Evolutionary conservation across 2,329 filamentous ascomycete species (phyloP), one percentile per base, ranked within the genome.

Genomic region (Knufia fluminis): DNA sequence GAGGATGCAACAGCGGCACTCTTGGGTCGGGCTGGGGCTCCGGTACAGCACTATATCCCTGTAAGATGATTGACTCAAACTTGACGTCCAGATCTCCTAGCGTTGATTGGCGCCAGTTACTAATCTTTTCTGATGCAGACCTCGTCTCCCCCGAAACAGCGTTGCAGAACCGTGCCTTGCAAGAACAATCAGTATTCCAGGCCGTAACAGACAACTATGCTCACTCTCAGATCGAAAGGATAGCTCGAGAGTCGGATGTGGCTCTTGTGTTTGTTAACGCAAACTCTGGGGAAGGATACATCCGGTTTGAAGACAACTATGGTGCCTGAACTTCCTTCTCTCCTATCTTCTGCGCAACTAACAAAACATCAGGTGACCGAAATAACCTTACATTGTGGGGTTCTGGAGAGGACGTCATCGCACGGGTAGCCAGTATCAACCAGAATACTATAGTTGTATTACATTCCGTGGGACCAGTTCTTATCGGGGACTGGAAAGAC

Each of bases 321-420:
- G 91, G 92, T 51, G 92, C n/a, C n/a, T n/a, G n/a, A n/a, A n/a
- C n/a, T n/a, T n/a, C n/a, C n/a, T n/a, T n/a, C n/a, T n/a, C n/a
- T n/a, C n/a, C n/a, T n/a, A n/a, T n/a, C n/a, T n/a, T n/a, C n/a
- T n/a, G n/a, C n/a, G n/a, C n/a, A n/a, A n/a, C n/a, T n/a, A n/a
- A n/a, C n/a, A n/a, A n/a, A n/a, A n/a, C n/a, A n/a, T n/a, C n/a
- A n/a, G n/a, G n/a, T n/a, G n/a, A 97, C 66, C 83, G 92, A 47
- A 89, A 90, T 61, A 96, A 98, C 68, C 74, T 98, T 31, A 95
- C 89, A 0, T 73, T 95, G 0, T 97, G 91, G 91, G 75, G 83
- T 52, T 77, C 81, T 51, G 90, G 87, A 33, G 88, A 97, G 47
- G 74, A 77, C 0, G 70, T 97, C 48, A 85, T 97, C 68, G 77